phyloP scores from a whole-genome alignment of 2,329 filamentous ascomycete genomes.

The Aspergillus latus region DNA sequence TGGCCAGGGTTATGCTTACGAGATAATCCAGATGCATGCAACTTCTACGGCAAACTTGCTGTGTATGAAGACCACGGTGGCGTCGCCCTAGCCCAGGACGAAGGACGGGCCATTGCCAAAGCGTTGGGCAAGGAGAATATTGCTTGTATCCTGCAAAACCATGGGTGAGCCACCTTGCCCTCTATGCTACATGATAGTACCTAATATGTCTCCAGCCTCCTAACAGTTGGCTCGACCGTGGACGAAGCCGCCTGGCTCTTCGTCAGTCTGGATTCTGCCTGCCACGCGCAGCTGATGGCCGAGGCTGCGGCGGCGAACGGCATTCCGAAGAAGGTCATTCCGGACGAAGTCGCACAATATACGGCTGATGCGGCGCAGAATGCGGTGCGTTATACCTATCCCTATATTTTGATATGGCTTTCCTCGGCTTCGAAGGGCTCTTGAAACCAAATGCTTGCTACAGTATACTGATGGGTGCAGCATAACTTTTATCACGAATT shows the following conservation, averaged over 20 bases:
- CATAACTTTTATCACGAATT: slow-evolving; percentile 43
- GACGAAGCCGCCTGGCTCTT: slow-evolving; percentile 43
- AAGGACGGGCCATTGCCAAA: slow-evolving; percentile 39
- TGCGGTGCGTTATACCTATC: slow-evolving; percentile 27
- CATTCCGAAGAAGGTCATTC: slow-evolving; percentile 36
- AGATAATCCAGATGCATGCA: slow-evolving; percentile 35
- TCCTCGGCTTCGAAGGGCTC: background rate
- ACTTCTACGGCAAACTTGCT: slow-evolving; percentile 39
- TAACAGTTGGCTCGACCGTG: slow-evolving; percentile 43
- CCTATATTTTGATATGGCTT: background rate
- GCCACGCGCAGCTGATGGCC: slow-evolving; percentile 43
- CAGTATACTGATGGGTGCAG: slow-evolving; percentile 24
- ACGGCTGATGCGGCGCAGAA: slow-evolving; percentile 39
- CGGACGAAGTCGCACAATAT: slow-evolving; percentile 35
- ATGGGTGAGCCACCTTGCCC: slow-evolving; percentile 29
- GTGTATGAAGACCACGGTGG: slow-evolving; percentile 44
- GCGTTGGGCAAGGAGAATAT: slow-evolving; percentile 43
- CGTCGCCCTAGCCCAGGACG: slow-evolving; percentile 42
- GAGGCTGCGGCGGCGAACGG: slow-evolving; percentile 44
- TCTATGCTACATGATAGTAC: background rate
- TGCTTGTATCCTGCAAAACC: slow-evolving; percentile 44
- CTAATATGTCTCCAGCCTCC: slow-evolving; percentile 29
- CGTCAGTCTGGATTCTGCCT: slow-evolving; percentile 43
- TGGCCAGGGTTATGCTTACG: background rate
- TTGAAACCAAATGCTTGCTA: background rate